Base-by-base conservation (phyloP, 305 asterid species). In the Plantago lanceolata region DNA sequence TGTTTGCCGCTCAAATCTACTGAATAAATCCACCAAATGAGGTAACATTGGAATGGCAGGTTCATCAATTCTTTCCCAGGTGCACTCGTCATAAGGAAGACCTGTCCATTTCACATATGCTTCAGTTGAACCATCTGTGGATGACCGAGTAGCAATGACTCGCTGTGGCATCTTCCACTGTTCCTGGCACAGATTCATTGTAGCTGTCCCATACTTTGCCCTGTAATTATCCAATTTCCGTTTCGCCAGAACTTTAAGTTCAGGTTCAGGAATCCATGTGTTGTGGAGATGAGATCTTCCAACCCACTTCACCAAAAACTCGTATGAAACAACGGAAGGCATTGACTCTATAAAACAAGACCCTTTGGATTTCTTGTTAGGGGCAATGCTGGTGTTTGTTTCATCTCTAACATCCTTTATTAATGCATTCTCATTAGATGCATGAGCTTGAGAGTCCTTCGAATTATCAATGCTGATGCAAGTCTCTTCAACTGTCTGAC, bases 221-320 rank as follows among this genome's bases (percentile, higher is more conserved):
- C 84, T 94, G 88, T 88, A 94, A 76, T 94, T 90, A 71, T 90
- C 99, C 74, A 85, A 77, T 75, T 94, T 94, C 67, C 96, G 72
- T 71, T 90, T 94, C 3, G 96, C 96, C 62, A 82, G 77, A 67
- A 65, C 78, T 81, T 94, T 94, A 80, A 94, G 82, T 71, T 85
- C 86, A 49, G 90, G 75, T 75, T 94, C 99, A 37, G 97, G 66
- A 63, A 94, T 69, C 99, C 99, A 94, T 68, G 79, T 77, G 75
- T 94, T 82, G 67, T 90, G 97, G 68, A 90, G 64, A 79, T 94
- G 94, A 75, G 99, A 94, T 74, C 85, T 88, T 16, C 96, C 96
- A 8, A 82, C 97, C 99, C 99, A 94, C 74, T 94, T 94, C 51
- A 94, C 96, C 74, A 90, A 76, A 79, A 83, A 94, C 75, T 94